Evolutionary conservation across 2,329 filamentous ascomycete species (phyloP), one percentile per base, ranked within the genome.

Genomic region (Cercospora sp.): DNA sequence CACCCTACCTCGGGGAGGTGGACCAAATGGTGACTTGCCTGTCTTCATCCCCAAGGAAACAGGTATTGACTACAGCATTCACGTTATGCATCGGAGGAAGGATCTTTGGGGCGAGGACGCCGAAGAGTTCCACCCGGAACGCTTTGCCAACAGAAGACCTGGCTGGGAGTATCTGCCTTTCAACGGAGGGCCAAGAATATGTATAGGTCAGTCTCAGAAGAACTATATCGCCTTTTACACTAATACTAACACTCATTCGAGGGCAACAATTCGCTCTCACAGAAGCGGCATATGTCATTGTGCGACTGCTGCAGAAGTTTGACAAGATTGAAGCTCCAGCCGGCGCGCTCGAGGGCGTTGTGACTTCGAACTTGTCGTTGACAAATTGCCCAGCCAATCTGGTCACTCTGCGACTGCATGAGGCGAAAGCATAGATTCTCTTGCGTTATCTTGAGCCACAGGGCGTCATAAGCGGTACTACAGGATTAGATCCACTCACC

Each of bases 181-280:
- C 69, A 77, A 68, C 51, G 69, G 64, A 18, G 75, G 93, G 0
- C 92, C 93, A 2, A 83, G 93, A 63, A 92, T 91, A 76, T 97
- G 94, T 77, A 96, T 97, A 72, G 94, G 94, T 0, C 86, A 89
- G 79, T n/a, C n/a, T n/a, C n/a, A n/a, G n/a, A n/a, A n/a, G n/a
- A n/a, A n/a, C n/a, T n/a, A n/a, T n/a, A n/a, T n/a, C n/a, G n/a
- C n/a, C n/a, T n/a, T n/a, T n/a, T n/a, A n/a, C n/a, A n/a, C n/a
- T n/a, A n/a, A n/a, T n/a, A n/a, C n/a, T n/a, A n/a, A n/a, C n/a
- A n/a, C n/a, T n/a, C n/a, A n/a, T n/a, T n/a, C n/a, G n/a, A n/a
- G n/a, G n/a, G n/a, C n/a, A n/a, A n/a, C 84, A 85, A 4, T 97
- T 97, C 80, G 91, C 94, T 0, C 68, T 80, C 10, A 79, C 77